These are phyloP conservation scores for Microdochium trichocladiopsis DNA, from an alignment of 2,329 filamentous ascomycete genomes.

Conservation along the genomic window DNA sequence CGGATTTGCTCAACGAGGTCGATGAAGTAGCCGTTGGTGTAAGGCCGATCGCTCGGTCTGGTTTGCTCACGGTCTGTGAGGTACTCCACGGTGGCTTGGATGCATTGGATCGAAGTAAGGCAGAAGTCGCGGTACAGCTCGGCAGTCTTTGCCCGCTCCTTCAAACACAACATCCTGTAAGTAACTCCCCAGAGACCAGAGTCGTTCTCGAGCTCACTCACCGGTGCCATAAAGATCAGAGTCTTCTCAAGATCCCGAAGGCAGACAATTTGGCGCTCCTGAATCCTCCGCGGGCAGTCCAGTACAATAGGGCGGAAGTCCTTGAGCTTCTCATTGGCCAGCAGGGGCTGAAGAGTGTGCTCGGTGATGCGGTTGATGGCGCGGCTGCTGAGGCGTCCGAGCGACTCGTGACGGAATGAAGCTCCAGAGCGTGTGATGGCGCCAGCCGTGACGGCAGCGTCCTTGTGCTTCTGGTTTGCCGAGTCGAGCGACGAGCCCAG, in stretches of 20 bases:
- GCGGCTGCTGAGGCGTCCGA: slow-evolving; percentile 57
- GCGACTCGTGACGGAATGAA: slow-evolving; percentile 37
- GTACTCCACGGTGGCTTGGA: slow-evolving; percentile 82
- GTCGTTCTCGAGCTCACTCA: slow-evolving; percentile 62
- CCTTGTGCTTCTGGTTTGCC: slow-evolving; percentile 42
- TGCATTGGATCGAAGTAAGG: slow-evolving; percentile 81
- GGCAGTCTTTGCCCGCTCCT: slow-evolving; percentile 72
- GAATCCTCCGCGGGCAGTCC: slow-evolving; percentile 72
- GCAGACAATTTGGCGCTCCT: slow-evolving; percentile 79
- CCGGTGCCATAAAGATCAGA: slow-evolving; percentile 81
- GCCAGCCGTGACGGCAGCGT: slow-evolving; percentile 36
- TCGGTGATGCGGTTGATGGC: slow-evolving; percentile 75
- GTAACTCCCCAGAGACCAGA: slow-evolving; percentile 53
- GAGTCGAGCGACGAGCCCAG: slow-evolving; percentile 75
- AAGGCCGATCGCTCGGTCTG: slow-evolving; percentile 77
- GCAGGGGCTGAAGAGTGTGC: slow-evolving; percentile 70
- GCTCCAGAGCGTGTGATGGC: slow-evolving; percentile 56
- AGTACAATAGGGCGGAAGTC: slow-evolving; percentile 75
- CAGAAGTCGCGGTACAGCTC: slow-evolving; percentile 78
- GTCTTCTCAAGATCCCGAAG: slow-evolving; percentile 93
- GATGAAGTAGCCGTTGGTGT: slow-evolving; percentile 94
- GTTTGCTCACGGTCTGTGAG: slow-evolving; percentile 82
- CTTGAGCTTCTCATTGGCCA: slow-evolving; percentile 65
- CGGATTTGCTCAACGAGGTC: slow-evolving; percentile 92
- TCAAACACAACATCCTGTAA: slow-evolving; percentile 63